Percentiles rank a stretch among this genome's conserved stretches.
Evolutionary conservation across 441 rosid species (phyloP).

Genomic region (Erodium texanum): DNA sequence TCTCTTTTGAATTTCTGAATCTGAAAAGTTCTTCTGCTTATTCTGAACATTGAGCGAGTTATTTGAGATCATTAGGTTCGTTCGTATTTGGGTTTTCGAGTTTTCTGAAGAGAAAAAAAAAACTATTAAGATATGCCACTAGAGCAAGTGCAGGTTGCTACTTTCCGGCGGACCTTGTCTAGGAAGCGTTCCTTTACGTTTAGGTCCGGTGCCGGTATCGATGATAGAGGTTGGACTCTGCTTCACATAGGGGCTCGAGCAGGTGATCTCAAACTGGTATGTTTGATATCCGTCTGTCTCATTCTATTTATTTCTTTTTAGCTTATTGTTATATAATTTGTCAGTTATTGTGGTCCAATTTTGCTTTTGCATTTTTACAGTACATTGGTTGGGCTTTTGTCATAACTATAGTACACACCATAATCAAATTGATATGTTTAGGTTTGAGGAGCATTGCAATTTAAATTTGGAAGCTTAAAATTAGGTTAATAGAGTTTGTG

Average conservation of each 20-base stretch:
- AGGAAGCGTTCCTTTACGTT: slow-evolving; percentile 37
- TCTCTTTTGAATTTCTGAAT: background rate
- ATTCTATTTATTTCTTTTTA: background rate
- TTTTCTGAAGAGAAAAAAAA: slow-evolving; percentile 7
- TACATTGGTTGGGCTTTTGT: background rate
- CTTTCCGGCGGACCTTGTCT: slow-evolving; percentile 44
- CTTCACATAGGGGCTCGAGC: slow-evolving; percentile 74
- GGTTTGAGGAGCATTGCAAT: no score
- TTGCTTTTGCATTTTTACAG: background rate
- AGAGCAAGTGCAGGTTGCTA: slow-evolving; percentile 24
- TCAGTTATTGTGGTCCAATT: background rate
- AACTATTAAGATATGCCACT: slow-evolving; percentile 30
- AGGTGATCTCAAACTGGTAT: slow-evolving; percentile 67
- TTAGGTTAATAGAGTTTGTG: no score
- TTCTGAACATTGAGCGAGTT: background rate
- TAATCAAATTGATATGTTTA: background rate
- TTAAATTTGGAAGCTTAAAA: no score
- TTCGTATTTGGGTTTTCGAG: background rate
- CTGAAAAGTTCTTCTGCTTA: background rate
- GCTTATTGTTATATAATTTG: no score
- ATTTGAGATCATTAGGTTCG: background rate
- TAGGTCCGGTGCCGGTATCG: slow-evolving; percentile 39
- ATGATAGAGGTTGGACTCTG: slow-evolving; percentile 82
- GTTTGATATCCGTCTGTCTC: background rate
- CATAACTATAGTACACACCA: background rate